Conservation (phyloP, 495 filamentous ascomycete genomes). For the Penicillium desertorum region DNA sequence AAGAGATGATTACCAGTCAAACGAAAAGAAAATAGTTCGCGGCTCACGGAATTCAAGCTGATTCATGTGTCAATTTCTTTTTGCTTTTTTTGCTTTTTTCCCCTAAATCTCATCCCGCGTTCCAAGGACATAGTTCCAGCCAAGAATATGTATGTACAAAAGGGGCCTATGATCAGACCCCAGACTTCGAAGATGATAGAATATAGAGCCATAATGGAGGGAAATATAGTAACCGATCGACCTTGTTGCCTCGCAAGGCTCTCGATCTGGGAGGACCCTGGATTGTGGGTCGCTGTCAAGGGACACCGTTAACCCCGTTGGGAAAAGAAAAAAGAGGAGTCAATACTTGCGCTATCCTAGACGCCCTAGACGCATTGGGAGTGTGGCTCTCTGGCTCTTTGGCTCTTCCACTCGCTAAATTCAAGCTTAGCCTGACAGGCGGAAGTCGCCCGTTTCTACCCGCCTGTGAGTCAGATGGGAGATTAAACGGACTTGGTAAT, state of each 20-base stretch:
- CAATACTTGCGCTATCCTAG: constrained; percentile 10
- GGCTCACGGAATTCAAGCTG: neutral
- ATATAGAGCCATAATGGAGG: neutral
- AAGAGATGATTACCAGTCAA: neutral
- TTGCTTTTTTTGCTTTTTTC: neutral
- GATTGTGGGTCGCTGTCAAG: constrained; percentile 20
- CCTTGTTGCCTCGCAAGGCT: constrained; percentile 12
- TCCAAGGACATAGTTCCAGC: constrained; percentile 2
- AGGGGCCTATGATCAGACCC: constrained; percentile 3
- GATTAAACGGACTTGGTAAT: constrained; percentile 24
- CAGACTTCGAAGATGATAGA: neutral
- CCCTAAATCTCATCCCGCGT: neutral
- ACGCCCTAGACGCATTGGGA: neutral
- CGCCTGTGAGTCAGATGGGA: constrained; percentile 24
- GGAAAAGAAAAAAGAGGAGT: constrained; percentile 8
- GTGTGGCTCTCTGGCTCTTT: neutral
- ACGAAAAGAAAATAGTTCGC: too few relatives aligned
- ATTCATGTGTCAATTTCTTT: neutral
- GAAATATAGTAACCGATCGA: constrained; percentile 8
- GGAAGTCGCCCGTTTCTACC: constrained; percentile 25
- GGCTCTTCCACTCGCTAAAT: constrained; percentile 9
- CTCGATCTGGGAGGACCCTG: constrained; percentile 16
- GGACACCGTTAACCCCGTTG: constrained; percentile 13
- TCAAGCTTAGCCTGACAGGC: constrained; percentile 15
- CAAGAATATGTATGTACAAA: neutral